Evolutionary conservation across 768 basidiomycete species (phyloP), one percentile per base, ranked within the genome.

Genomic region (Mycena haematopus): DNA sequence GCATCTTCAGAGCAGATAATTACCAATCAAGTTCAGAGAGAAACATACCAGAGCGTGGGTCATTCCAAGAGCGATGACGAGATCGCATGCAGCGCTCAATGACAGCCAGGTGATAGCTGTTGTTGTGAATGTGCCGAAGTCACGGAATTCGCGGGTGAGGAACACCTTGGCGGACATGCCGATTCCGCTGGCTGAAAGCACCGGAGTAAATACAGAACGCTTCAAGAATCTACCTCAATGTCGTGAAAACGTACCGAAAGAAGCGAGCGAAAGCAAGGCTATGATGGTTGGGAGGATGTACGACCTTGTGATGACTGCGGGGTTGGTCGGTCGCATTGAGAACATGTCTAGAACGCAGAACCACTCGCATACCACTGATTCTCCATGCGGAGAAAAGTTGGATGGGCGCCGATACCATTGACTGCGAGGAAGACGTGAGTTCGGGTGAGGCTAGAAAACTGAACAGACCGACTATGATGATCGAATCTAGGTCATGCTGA

Each of bases 331-430:
- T 36, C 3, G 13, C 8, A 36, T 36, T 10, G n/a, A 36, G 36
- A 36, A 3, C 9, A 7, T 35, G 17, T 21, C 19, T 27, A 2
- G 49, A 31, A n/a, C 13, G 9, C 44, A 14, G 38, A 51, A 31
- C 29, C 2, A 29, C 2, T 11, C 7, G 14, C 44, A 27, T 42
- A 58, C 62, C 56, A 11, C 45, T 44, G 29, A 66, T 58, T 10
- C 65, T 44, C 65, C 65, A 66, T 0, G 65, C 65, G 1, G 56
- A 33, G 42, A 66, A 66, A 8, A 62, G 9, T 45, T 66, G 65
- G 10, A 66, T 56, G 3, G 65, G 65, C 8, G 52, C 56, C 1
- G 65, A 55, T 10, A 59, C 56, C 17, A 66, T 54, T 8, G 62
- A 36, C 62, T 64, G 45, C 14, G 0, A 3, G 13, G 3, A 25